Evolutionary conservation across 805 yeast species (phyloP).

Genomic region (Cyberlindnera bimundalis): DNA sequence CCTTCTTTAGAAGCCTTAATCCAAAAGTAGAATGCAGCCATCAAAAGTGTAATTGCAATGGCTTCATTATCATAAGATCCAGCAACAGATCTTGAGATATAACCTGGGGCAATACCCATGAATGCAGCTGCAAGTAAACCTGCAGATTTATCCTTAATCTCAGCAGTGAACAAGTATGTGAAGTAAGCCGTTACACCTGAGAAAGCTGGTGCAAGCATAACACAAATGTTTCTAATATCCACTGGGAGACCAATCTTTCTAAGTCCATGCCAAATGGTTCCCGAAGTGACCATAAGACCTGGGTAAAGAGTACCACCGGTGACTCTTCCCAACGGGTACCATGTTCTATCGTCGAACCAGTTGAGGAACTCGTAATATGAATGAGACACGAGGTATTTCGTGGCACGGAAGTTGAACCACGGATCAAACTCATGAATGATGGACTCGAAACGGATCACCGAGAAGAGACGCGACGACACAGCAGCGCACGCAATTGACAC

Average conservation of each 20-base stretch:
- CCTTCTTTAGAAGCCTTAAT: constrained; percentile 91
- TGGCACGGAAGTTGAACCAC: constrained; percentile 95
- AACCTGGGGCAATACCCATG: constrained; percentile 98
- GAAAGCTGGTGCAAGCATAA: constrained; percentile 93
- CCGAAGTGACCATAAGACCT: constrained; percentile 97
- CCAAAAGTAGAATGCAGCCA: constrained; percentile 97
- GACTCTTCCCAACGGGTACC: constrained; percentile 99
- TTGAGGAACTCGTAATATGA: constrained; percentile 89
- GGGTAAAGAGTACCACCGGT: constrained; percentile 99
- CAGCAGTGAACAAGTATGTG: constrained; percentile 82
- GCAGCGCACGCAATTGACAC: constrained; percentile 86
- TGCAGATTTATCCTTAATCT: constrained; percentile 85
- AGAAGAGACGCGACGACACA: constrained; percentile 84
- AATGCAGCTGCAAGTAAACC: constrained; percentile 91
- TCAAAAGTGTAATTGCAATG: constrained; percentile 90
- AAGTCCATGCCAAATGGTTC: constrained; percentile 76
- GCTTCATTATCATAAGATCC: constrained; percentile 99
- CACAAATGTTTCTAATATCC: constrained; percentile 95
- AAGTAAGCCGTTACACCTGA: constrained; percentile 89
- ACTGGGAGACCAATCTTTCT: constrained; percentile 70
- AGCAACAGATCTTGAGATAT: constrained; percentile 96
- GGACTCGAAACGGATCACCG: constrained; percentile 94
- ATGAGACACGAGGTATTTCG: constrained; percentile 82
- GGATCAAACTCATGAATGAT: constrained; percentile 98
- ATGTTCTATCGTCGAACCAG: constrained; percentile 98